Evolutionary conservation across 2,329 filamentous ascomycete species (phyloP).

Genomic region (Rutstroemia sydowiana): DNA sequence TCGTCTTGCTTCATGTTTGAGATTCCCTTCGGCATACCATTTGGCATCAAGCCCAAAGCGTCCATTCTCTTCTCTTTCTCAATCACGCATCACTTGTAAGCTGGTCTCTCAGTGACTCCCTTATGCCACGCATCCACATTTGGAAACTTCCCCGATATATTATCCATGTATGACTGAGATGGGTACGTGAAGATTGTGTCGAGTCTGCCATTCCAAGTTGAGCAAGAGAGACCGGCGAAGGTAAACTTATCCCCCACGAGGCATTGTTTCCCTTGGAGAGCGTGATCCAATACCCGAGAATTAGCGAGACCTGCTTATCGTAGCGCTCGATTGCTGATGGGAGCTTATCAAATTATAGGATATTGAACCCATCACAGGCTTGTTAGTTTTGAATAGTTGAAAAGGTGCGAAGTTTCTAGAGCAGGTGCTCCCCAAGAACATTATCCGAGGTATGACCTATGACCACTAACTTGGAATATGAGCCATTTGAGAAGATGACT

Average conservation of each 20-base stretch:
- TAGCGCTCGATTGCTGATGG: slow-evolving; percentile 39
- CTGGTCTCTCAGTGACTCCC: background rate
- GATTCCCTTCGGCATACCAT: slow-evolving; percentile 10
- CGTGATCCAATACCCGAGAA: slow-evolving; percentile 36
- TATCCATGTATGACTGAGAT: background rate
- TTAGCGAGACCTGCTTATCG: slow-evolving; percentile 32
- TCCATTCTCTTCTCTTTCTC: slow-evolving; percentile 1
- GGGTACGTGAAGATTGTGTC: background rate
- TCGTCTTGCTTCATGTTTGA: slow-evolving; percentile 4
- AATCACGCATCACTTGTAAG: slow-evolving; percentile 4
- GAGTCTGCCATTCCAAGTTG: slow-evolving; percentile 23
- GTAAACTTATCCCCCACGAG: slow-evolving; percentile 34
- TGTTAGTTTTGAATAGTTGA: background rate
- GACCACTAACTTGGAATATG: slow-evolving; percentile 33
- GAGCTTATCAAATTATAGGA: slow-evolving; percentile 34
- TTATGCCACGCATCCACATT: slow-evolving; percentile 7
- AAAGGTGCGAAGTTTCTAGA: background rate
- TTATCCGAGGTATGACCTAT: slow-evolving; percentile 37
- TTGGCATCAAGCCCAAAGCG: slow-evolving; percentile 1
- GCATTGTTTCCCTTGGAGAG: slow-evolving; percentile 26
- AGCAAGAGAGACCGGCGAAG: slow-evolving; percentile 35
- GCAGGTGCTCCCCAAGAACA: slow-evolving; percentile 20
- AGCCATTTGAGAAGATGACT: slow-evolving; percentile 28
- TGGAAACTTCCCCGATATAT: background rate
- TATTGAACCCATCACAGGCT: slow-evolving; percentile 18